Conservation (phyloP, 2,329 filamentous ascomycete species). For the Thelonectria olida region DNA sequence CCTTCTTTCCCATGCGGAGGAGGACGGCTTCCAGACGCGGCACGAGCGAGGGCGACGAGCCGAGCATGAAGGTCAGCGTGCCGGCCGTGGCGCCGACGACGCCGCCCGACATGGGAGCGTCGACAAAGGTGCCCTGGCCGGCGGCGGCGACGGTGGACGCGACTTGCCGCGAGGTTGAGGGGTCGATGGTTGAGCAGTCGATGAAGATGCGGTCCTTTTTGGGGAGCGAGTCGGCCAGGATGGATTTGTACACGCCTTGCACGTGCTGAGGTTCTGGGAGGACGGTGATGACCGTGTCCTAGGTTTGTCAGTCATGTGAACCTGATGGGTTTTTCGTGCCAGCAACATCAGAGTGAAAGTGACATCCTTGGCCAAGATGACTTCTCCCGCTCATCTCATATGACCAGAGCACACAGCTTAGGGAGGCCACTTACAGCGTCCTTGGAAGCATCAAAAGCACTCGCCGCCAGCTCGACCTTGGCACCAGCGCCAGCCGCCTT, state of each 20-base stretch:
- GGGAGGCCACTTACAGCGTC: constrained; percentile 66
- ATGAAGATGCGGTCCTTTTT: constrained; percentile 81
- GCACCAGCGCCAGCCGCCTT: constrained; percentile 56
- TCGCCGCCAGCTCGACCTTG: constrained; percentile 54
- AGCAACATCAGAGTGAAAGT: neutral
- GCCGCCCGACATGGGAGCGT: constrained; percentile 96
- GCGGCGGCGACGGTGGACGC: constrained; percentile 73
- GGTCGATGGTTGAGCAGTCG: constrained; percentile 97
- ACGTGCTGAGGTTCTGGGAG: constrained; percentile 92
- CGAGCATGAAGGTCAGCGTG: constrained; percentile 96
- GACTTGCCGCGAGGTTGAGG: constrained; percentile 81
- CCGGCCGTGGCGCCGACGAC: constrained; percentile 90
- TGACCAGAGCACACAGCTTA: no score
- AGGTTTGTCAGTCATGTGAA: constrained; percentile 18
- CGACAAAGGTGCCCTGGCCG: constrained; percentile 81
- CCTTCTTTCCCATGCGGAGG: constrained; percentile 83
- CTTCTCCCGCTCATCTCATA: no score
- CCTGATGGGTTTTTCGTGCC: neutral
- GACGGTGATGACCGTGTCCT: constrained; percentile 90
- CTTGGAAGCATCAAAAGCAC: constrained; percentile 58
- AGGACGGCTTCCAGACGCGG: constrained; percentile 74
- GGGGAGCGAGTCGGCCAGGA: constrained; percentile 67
- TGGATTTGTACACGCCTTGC: constrained; percentile 79
- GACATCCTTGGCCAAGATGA: neutral
- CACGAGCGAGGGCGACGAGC: constrained; percentile 69